phyloP scores from a whole-genome alignment of 768 basidiomycete species.

The Coprinopsis strossmayeri region DNA sequence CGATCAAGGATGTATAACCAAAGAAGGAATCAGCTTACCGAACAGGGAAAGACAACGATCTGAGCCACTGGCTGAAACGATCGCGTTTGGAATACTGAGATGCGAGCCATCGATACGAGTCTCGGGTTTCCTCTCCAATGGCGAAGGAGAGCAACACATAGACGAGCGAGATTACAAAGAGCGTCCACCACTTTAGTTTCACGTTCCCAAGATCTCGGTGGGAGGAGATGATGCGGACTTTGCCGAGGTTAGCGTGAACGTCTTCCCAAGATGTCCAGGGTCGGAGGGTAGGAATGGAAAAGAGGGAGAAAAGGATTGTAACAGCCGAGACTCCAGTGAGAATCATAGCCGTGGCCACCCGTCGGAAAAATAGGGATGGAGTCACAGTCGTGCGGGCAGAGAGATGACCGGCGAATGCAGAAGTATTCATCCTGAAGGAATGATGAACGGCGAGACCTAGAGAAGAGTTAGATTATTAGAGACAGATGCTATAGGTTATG shows the following conservation, averaged over 20 bases:
- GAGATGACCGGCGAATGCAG: conserved; percentile 25
- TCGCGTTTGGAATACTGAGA: conserved; percentile 5
- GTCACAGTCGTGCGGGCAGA: conserved; percentile 36
- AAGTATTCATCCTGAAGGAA: conserved; percentile 18
- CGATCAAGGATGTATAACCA: too few species aligned
- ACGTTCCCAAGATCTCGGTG: conserved; percentile 20
- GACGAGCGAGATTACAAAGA: conserved; percentile 31
- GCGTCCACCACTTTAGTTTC: conserved; percentile 32
- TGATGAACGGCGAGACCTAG: conserved; percentile 30
- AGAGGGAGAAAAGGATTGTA: conserved; percentile 31
- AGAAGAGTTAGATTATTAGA: not conserved
- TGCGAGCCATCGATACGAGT: conserved; percentile 29
- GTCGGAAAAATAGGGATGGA: conserved; percentile 47
- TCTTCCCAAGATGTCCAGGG: conserved; percentile 40
- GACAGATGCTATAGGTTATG: conserved; percentile 1
- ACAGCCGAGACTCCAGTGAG: conserved; percentile 38
- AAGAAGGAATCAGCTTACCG: too few species aligned
- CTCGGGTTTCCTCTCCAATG: conserved; percentile 33
- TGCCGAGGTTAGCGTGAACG: conserved; percentile 36
- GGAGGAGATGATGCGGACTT: conserved; percentile 27
- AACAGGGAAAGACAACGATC: not conserved
- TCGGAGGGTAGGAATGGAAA: conserved; percentile 22
- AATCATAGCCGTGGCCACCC: conserved; percentile 40
- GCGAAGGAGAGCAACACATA: conserved; percentile 29
- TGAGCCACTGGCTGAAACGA: not conserved